Evolutionary conservation across 139 green algal genomes (phyloP).

Genomic region (Diplosphaera chodatii): DNA sequence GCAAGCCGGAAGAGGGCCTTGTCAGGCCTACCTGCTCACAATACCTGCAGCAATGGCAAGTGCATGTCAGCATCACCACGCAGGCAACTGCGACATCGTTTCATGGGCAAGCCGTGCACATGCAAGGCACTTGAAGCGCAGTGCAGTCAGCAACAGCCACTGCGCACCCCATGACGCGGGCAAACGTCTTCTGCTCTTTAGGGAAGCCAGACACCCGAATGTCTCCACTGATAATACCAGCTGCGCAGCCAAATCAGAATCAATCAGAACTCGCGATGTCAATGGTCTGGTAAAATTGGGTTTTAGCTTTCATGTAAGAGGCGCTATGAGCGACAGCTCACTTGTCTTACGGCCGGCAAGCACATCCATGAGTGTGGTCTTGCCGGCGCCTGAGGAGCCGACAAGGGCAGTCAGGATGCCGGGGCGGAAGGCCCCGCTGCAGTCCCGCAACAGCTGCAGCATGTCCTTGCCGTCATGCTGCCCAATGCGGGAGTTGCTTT

Average conservation of each 20-base stretch:
- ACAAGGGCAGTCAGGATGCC: constrained; percentile 32
- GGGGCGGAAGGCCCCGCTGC: constrained; percentile 22
- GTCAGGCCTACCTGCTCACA: too few relatives aligned
- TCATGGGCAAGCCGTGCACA: too few relatives aligned
- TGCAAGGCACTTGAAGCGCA: too few relatives aligned
- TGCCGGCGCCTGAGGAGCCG: constrained; percentile 37
- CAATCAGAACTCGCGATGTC: too few relatives aligned
- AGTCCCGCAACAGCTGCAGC: constrained; percentile 27
- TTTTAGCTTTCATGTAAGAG: background rate
- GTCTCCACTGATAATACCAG: constrained; percentile 39
- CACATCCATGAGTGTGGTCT: constrained; percentile 56
- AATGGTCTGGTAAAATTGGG: too few relatives aligned
- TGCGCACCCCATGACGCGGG: constrained; percentile 49
- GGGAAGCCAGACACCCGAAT: constrained; percentile 48
- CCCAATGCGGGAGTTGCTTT: constrained; percentile 2
- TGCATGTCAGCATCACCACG: too few relatives aligned
- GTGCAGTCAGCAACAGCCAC: too few relatives aligned
- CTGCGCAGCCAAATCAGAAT: background rate
- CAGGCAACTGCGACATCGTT: too few relatives aligned
- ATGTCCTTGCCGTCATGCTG: constrained; percentile 13
- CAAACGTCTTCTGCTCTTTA: constrained; percentile 50
- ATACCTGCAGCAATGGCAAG: too few relatives aligned
- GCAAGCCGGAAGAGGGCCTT: too few relatives aligned
- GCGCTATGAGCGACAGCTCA: background rate
- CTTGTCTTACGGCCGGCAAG: constrained; percentile 46